Base-by-base conservation (phyloP, 371 early-diverging fungal species). In the Mortierella sp. region DNA sequence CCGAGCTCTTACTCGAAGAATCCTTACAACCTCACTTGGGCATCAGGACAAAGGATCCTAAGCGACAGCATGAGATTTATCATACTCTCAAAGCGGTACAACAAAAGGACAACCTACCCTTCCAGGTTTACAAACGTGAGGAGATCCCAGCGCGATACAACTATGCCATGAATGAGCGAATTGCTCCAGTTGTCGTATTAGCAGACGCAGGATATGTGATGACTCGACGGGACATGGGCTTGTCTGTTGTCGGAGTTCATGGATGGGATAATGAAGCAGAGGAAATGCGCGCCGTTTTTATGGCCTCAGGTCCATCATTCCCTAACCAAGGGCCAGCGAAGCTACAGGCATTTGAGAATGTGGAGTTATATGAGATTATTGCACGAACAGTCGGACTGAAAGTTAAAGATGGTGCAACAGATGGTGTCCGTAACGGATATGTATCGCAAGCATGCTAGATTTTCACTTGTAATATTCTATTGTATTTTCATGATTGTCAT, bases 211-310 rank as follows among this genome's bases (percentile, higher is more conserved):
- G 91, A 1, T 87, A 90, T 72, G 66, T 83, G 15, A 71, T 80
- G 81, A 68, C 74, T 9, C 64, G 81, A 19, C 54, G 81, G 2
- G 81, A 80, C 31, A 80, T 80, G 81, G 81, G 74, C 9, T 29
- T 80, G 15, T 58, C 70, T 2, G 75, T 75, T 23, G 75, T 83
- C 1, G 97, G 96, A 3, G 87, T 90, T 23, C 97, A 97, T 83
- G 98, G 98, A 2, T 97, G 95, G 82, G 94, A 96, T 75, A 90
- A 93, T 75, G 58, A 87, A 60, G 84, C 88, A 23, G 85, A 84
- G 1, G 92, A 93, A 26, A 98, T 98, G 97, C 89, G 92, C 2
- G 95, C 96, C 15, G 90, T 95, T 28, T 97, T 98, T 74, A 73
- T 96, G 68, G 97, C 95, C 4, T 74, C 80, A 26, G 97, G 97